Percentiles rank a stretch among this genome's conserved stretches.
phyloP scores from a whole-genome alignment of 202 grass and related monocot species.

The Digitaria exilis region DNA sequence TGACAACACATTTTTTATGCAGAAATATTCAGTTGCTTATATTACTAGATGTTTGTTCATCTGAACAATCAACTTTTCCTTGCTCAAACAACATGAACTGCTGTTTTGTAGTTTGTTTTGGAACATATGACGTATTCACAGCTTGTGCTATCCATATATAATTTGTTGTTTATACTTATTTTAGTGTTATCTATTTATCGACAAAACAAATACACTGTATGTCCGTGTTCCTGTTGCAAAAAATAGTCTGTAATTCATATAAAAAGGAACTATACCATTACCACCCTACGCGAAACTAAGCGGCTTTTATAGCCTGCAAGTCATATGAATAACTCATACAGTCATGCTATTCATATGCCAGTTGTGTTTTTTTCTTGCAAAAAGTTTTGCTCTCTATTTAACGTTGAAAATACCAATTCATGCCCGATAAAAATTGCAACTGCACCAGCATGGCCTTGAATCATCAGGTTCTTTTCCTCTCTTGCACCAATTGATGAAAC shows the following conservation, averaged over 20 bases:
- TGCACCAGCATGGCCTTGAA: constrained; percentile 1
- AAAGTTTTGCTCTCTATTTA: constrained; percentile 1
- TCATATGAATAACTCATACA: neutral
- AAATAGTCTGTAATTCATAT: constrained; percentile 4
- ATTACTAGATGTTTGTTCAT: constrained; percentile 24
- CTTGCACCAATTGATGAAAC: neutral
- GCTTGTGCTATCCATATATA: neutral
- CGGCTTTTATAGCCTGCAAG: neutral
- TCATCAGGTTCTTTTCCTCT: neutral
- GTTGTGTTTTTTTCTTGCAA: neutral
- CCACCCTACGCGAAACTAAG: neutral
- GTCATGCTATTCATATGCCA: constrained; percentile 3
- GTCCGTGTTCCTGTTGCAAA: neutral
- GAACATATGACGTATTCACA: constrained; percentile 5
- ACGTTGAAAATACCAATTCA: constrained; percentile 28
- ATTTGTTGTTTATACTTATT: neutral
- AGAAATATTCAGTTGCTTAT: constrained; percentile 33
- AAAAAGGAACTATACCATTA: neutral
- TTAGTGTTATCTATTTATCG: neutral
- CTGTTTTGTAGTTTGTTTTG: constrained; percentile 9
- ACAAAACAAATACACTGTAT: neutral
- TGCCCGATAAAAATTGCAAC: neutral
- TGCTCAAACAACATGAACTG: constrained; percentile 12
- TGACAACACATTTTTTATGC: neutral
- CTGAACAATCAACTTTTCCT: constrained; percentile 1